Evolutionary conservation across 768 basidiomycete genomes (phyloP), one percentile per base, ranked within the genome.

Genomic region (Mycena alexandri): DNA sequence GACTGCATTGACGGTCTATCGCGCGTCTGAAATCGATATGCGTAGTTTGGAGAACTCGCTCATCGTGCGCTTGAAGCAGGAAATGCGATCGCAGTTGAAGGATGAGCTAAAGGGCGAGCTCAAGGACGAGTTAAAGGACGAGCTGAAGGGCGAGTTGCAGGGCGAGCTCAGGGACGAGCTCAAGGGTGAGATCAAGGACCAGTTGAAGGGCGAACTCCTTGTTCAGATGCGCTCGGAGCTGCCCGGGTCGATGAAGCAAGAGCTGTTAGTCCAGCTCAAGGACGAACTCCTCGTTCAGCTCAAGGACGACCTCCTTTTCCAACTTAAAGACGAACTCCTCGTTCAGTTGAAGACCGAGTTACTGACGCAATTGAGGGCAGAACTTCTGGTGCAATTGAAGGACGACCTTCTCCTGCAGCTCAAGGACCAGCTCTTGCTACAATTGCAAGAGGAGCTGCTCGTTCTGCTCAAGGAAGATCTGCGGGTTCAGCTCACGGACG

Each of bases 281-380:
- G 48, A 51, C 3, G 69, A 71, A 5, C 66, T 71, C 8, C 22
- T 68, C 48, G 63, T 43, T 24, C 47, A 61, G 44, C 5, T 65
- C 43, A 67, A 71, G 66, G 60, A 51, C 33, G 63, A 61, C 36
- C 55, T 71, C 9, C 51, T 68, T n/a, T 16, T 42, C n/a, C 60
- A 55, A 46, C 44, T 70, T 51, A 66, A 60, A 25, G 56, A 60
- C 43, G 65, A 70, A 10, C 51, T 70, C 19, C 33, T 60, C 55
- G 46, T 41, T 42, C 65, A 61, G 22, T 12, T 64, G 34, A 61
- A 52, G 58, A 47, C 53, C n/a, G 48, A 61, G 38, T 50, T 70
- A 24, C 43, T 66, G 43, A 53, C 54, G 47, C 62, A 67, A 16
- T 25, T 71, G 47, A 68, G 57, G 55, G 59, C 36, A 38, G 53